Base-by-base conservation (phyloP, 345 rosid genomes). In the Crucihimalaya himalaica region DNA sequence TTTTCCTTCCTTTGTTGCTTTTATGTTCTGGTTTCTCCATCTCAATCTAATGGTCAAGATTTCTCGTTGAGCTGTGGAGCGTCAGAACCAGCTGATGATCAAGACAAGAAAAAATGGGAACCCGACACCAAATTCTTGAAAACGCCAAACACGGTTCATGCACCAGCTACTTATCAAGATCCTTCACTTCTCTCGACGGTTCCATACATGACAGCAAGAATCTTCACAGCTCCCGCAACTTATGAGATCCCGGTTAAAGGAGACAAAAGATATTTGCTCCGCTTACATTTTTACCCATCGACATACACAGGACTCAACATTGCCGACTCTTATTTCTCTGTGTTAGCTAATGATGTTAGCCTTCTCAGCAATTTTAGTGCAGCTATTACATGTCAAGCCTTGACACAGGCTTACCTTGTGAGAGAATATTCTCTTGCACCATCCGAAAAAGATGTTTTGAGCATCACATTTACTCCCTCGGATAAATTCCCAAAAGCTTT, bases 191-290 rank as follows among this genome's bases (percentile, higher is more conserved):
- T 67, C 34, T 89, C 97, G 0, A 50, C 73, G 8, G 40, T 90
- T 56, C 98, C 97, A 6, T 89, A 82, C 74, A 89, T 90, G 97
- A 81, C 80, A 6, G 94, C 94, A 7, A 83, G 98, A 71, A 78
- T 89, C 37, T 89, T 92, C 67, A 67, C 73, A 13, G 67, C 90
- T 11, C 85, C 83, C 5, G 86, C 80, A 18, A 80, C 84, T 3
- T 95, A 92, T 21, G 62, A 74, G 25, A 78, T 90, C 64, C 87
- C 91, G 0, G 46, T 88, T 42, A 71, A 70, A 51, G 56, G 81
- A n/a, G 68, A 74, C 47, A 55, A 79, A 1, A 82, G 92, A 6
- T 81, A 84, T 66, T 57, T 77, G 70, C 54, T 89, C 35, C 80
- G 97, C 60, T 65, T 88, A 52, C 81, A 86, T 72, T 92, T 95